These are phyloP conservation scores for Onygenales sp. DNA, from an alignment of 2,329 filamentous ascomycete species.

Conservation along the genomic window DNA sequence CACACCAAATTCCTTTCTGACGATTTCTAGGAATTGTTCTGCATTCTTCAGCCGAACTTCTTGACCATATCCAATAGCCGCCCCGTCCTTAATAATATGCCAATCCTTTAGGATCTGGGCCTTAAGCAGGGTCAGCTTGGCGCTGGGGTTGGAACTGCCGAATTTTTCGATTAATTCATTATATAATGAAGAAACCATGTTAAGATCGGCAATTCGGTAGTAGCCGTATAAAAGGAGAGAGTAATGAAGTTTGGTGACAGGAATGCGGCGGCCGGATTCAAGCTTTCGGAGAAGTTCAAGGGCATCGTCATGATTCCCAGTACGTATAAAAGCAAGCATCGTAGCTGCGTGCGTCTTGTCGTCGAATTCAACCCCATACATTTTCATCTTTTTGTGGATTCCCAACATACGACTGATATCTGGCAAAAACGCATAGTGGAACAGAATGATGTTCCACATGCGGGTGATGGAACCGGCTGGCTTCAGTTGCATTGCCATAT, in stretches of 20 bases:
- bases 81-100: constrained; percentile 12
- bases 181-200: constrained; percentile 44
- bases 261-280: constrained; percentile 27
- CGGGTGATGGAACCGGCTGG: constrained; percentile 46
- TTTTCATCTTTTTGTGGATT: constrained; percentile 47
- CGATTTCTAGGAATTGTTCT: constrained; percentile 28
- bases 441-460: constrained; percentile 72
- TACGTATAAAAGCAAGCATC: constrained; percentile 47
- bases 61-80: constrained; percentile 4
- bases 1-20: constrained; percentile 28
- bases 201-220: constrained; percentile 38
- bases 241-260: constrained; percentile 36
- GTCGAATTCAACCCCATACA: constrained; percentile 42
- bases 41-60: constrained; percentile 20
- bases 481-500: constrained; percentile 44
- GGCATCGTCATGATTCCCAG: constrained; percentile 46
- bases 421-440: constrained; percentile 56
- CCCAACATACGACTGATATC: constrained; percentile 46
- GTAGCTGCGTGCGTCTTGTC: constrained; percentile 51
- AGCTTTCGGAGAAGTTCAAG: constrained; percentile 39
- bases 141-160: constrained; percentile 21
- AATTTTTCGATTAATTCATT: constrained; percentile 30
- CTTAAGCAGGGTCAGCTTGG: constrained; percentile 27
- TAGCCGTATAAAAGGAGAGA: constrained; percentile 39
- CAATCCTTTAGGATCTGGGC: constrained; percentile 26